phyloP scores from a whole-genome alignment of 768 basidiomycete genomes.

The Russula abietina region DNA sequence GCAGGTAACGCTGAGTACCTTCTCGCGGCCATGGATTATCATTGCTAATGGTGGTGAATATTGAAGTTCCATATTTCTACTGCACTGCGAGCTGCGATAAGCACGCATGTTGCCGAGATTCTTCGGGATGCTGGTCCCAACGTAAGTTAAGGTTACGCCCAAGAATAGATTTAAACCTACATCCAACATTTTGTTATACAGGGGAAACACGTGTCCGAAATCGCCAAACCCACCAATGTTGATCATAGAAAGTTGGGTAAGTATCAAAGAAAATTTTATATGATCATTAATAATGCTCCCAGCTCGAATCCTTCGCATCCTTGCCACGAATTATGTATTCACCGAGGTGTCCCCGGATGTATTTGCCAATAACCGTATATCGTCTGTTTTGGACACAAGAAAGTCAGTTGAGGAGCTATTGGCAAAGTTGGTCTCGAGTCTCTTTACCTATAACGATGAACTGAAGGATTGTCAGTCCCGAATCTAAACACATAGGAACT shows the following conservation, averaged over 20 bases:
- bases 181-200: conserved; percentile 18
- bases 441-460: neutral
- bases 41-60: neutral
- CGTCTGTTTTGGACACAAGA: no score
- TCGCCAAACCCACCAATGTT: conserved; percentile 32
- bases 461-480: conserved; percentile 2
- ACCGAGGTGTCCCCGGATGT: no score
- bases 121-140: conserved; percentile 20
- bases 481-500: conserved; percentile 25
- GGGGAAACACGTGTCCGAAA: conserved; percentile 38
- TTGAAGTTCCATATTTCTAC: conserved; percentile 1
- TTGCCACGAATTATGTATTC: conserved; percentile 11
- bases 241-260: conserved; percentile 35
- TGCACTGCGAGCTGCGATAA: neutral
- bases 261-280: conserved; percentile 10
- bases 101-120: conserved; percentile 19
- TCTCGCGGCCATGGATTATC: neutral
- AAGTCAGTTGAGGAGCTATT: no score
- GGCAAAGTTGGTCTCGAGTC: conserved; percentile 4
- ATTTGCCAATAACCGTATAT: no score
- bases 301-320: conserved; percentile 29
- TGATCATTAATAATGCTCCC: no score
- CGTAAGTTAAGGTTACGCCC: neutral
- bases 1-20: neutral
- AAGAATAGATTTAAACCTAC: no score